These are phyloP conservation scores for Didymella keratinophila DNA, from an alignment of 2,329 filamentous ascomycete genomes.

Conservation along the genomic window DNA sequence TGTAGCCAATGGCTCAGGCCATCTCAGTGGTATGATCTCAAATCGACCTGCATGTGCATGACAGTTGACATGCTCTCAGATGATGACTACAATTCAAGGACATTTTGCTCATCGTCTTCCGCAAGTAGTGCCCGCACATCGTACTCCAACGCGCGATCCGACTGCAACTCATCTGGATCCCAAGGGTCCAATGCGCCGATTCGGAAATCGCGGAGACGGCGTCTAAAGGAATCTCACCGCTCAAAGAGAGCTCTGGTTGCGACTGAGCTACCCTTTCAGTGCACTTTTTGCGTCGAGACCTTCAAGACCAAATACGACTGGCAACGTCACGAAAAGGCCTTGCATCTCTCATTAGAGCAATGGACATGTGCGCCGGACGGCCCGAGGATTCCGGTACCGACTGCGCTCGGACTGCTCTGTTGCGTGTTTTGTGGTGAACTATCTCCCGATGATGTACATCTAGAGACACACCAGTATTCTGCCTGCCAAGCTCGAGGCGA, in stretches of 20 bases:
- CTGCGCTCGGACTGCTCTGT: background rate
- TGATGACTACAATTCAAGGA: background rate
- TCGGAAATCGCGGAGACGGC: background rate
- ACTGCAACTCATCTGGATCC: conserved; percentile 4
- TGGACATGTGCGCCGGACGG: conserved; percentile 22
- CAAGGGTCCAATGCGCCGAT: conserved; percentile 2
- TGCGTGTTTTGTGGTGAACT: conserved; percentile 1
- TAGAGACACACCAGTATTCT: conserved; percentile 27
- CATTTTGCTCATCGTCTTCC: background rate
- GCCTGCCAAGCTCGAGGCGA: conserved; percentile 28
- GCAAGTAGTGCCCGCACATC: background rate
- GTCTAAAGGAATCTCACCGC: conserved; percentile 1
- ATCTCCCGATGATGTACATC: background rate
- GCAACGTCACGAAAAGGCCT: conserved; percentile 39
- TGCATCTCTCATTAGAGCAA: conserved; percentile 39
- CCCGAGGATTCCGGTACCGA: background rate
- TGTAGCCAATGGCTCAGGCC: background rate
- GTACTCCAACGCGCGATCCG: conserved; percentile 1
- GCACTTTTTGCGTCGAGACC: conserved; percentile 41
- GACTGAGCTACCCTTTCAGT: conserved; percentile 26
- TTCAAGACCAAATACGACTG: conserved; percentile 44
- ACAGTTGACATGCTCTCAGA: background rate
- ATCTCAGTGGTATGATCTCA: conserved; percentile 19
- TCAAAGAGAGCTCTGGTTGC: background rate
- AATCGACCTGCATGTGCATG: background rate